Conservation (phyloP, 2,329 filamentous ascomycete species). For the Trichoderma atroviride region DNA sequence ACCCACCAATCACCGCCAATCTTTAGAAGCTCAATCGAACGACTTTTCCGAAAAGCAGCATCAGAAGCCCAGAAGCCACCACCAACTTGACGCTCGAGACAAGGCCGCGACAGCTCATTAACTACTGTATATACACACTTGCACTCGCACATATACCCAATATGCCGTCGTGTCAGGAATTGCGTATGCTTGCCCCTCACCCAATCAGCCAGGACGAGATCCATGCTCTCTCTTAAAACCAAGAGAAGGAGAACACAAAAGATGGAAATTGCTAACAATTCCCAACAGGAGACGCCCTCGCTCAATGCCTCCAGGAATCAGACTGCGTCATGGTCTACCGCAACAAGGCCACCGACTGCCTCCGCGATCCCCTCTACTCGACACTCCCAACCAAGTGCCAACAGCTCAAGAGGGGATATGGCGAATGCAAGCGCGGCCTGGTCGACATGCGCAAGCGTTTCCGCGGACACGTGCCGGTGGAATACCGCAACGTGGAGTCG, state of each 20-base stretch:
- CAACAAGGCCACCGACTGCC: conserved; percentile 83
- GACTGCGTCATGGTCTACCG: conserved; percentile 95
- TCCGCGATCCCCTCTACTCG: conserved; percentile 78
- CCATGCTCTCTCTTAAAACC: neutral
- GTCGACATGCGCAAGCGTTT: conserved; percentile 99
- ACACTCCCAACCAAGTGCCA: conserved; percentile 85
- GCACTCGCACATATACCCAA: conserved; percentile 40
- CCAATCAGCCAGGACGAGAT: neutral
- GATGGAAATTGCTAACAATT: conserved; percentile 23
- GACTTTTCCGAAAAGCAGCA: conserved; percentile 11
- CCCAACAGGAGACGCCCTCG: conserved; percentile 77
- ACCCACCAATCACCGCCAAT: conserved; percentile 11
- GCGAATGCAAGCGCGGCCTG: conserved; percentile 93
- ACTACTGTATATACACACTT: conserved; percentile 23
- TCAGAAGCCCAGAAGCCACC: neutral
- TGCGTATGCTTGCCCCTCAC: conserved; percentile 64
- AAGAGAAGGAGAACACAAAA: neutral
- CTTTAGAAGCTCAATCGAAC: conserved; percentile 8
- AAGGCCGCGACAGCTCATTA: neutral
- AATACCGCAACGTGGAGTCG: conserved; percentile 57
- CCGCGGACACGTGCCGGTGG: conserved; percentile 86
- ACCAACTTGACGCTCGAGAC: neutral
- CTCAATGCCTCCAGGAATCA: conserved; percentile 91
- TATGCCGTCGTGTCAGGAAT: conserved; percentile 97
- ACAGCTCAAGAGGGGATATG: conserved; percentile 89